Conservation (phyloP, 2,329 filamentous ascomycete species). For the Plenodomus biglobosus region DNA sequence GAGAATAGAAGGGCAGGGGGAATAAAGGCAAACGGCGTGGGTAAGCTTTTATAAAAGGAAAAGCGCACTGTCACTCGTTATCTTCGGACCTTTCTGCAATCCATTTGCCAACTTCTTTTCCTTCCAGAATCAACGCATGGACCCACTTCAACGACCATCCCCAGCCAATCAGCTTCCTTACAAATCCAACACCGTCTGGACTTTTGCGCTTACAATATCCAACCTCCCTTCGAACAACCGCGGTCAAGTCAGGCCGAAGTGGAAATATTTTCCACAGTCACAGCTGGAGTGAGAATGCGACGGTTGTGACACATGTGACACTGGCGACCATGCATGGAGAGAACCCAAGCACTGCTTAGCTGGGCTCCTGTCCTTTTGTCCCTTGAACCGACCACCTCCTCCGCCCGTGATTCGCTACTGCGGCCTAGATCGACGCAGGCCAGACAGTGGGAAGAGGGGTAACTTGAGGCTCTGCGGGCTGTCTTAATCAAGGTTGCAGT, state of each 20-base stretch:
- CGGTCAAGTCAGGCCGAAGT: slow-evolving; percentile 16
- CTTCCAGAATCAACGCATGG: slow-evolving; percentile 15
- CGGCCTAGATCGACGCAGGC: slow-evolving; percentile 19
- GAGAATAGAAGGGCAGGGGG: slow-evolving; percentile 4
- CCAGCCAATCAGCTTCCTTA: slow-evolving; percentile 19
- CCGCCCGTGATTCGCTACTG: slow-evolving; percentile 20
- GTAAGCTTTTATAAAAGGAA: slow-evolving; percentile 15
- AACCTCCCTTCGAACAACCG: slow-evolving; percentile 3
- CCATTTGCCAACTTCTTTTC: slow-evolving; percentile 20
- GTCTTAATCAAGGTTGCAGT: not conserved
- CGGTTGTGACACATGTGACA: not conserved
- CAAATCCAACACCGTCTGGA: slow-evolving; percentile 13
- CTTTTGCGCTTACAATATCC: slow-evolving; percentile 26
- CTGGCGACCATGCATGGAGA: no score
- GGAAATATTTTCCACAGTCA: slow-evolving; percentile 3
- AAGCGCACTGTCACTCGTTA: slow-evolving; percentile 1
- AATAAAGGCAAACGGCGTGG: slow-evolving; percentile 1
- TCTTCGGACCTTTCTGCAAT: not conserved
- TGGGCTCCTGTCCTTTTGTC: not conserved
- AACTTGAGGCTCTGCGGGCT: slow-evolving; percentile 18
- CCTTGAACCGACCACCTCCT: slow-evolving; percentile 11
- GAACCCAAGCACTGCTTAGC: no score
- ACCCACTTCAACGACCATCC: slow-evolving; percentile 8
- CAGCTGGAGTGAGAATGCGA: not conserved
- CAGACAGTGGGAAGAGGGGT: slow-evolving; percentile 14